Conservation (phyloP, 805 yeast genomes). For the Candida succiphila region DNA sequence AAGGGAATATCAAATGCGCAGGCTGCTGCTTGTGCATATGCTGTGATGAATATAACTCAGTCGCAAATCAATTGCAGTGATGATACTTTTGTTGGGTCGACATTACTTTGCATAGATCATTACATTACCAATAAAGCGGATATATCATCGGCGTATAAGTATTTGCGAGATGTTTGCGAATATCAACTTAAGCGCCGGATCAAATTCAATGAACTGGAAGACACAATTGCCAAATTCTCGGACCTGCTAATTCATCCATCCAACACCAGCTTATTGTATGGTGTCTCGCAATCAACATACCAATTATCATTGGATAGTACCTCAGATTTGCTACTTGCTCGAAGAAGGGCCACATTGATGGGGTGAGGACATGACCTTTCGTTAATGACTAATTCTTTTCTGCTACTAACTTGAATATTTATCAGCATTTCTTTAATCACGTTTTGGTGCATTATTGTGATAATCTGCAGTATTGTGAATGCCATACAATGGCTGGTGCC, state of each 20-base stretch:
- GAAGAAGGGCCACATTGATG: slow-evolving; percentile 18
- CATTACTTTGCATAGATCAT: slow-evolving; percentile 24
- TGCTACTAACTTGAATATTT: neutral
- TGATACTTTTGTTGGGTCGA: slow-evolving; percentile 24
- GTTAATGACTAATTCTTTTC: neutral
- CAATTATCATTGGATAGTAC: slow-evolving; percentile 16
- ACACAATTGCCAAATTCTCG: too few relatives aligned
- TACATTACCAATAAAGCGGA: slow-evolving; percentile 16
- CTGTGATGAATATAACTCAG: slow-evolving; percentile 22
- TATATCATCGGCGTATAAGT: slow-evolving; percentile 21
- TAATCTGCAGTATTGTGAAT: slow-evolving; percentile 17
- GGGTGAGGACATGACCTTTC: slow-evolving; percentile 10
- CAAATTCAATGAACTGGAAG: slow-evolving; percentile 17
- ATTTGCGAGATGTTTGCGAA: slow-evolving; percentile 24
- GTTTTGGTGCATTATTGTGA: slow-evolving; percentile 23
- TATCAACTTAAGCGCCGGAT: slow-evolving; percentile 20
- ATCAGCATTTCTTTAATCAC: slow-evolving; percentile 8
- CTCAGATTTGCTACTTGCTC: slow-evolving; percentile 15
- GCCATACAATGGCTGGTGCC: slow-evolving; percentile 27
- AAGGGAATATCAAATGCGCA: slow-evolving; percentile 22
- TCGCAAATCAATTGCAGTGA: slow-evolving; percentile 25
- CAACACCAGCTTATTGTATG: too few relatives aligned
- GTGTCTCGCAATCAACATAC: too few relatives aligned
- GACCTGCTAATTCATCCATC: too few relatives aligned
- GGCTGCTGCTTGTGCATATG: slow-evolving; percentile 27